Conservation (phyloP, 352 stramenopile genomes). For the Phytophthora tubulina region DNA sequence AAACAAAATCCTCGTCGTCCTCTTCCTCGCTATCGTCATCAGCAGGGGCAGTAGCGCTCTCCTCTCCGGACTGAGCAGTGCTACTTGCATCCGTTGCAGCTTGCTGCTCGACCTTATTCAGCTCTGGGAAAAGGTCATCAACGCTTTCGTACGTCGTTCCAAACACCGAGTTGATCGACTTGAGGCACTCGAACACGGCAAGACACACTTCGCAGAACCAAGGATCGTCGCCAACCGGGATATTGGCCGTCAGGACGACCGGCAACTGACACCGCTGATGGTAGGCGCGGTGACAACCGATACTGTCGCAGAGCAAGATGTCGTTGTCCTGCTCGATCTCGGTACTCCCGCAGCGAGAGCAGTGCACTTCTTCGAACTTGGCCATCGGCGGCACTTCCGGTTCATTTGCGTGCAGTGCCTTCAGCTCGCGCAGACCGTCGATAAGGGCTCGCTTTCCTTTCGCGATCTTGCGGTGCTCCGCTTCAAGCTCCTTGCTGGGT, state of each 20-base stretch:
- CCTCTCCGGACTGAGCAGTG: conserved; percentile 34
- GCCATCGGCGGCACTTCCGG: conserved; percentile 59
- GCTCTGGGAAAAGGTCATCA: conserved; percentile 60
- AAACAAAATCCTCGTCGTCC: conserved; percentile 64
- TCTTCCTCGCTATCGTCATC: conserved; percentile 57
- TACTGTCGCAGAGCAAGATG: conserved; percentile 85
- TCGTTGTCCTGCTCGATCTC: conserved; percentile 80
- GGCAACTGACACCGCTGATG: conserved; percentile 84
- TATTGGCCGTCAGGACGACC: conserved; percentile 61
- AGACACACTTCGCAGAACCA: conserved; percentile 89
- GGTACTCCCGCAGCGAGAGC: conserved; percentile 74
- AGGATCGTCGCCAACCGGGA: conserved; percentile 69
- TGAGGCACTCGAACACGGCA: conserved; percentile 81
- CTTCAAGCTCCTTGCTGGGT: conserved; percentile 74
- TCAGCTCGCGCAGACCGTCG: conserved; percentile 55
- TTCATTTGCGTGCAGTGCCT: conserved; percentile 51
- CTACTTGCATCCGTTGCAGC: conserved; percentile 22
- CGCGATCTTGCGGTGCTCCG: conserved; percentile 60
- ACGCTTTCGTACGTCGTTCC: conserved; percentile 73
- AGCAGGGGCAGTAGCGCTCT: conserved; percentile 20
- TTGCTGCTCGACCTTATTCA: conserved; percentile 48
- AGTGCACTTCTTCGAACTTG: conserved; percentile 73
- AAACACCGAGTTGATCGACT: conserved; percentile 84
- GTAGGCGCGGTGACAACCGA: conserved; percentile 80
- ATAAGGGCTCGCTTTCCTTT: conserved; percentile 65